A percentile compares a stretch with the other conserved stretches of the same genome.
Conservation (phyloP, 257 asterid species). For the Avicennia marina region DNA sequence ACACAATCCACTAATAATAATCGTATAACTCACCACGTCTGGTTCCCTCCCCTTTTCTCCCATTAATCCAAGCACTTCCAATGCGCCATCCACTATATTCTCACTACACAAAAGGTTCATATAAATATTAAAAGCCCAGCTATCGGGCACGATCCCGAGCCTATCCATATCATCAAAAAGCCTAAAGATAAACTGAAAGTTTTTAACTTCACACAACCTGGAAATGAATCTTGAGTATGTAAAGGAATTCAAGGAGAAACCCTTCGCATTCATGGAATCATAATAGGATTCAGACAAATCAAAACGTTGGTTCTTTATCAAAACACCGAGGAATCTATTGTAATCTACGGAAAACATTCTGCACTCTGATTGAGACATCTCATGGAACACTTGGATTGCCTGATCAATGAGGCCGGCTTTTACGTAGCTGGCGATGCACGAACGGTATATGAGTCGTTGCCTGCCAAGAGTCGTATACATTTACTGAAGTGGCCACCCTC, state of each 20-base stretch:
- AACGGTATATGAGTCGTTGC: constrained; percentile 76
- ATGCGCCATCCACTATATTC: constrained; percentile 63
- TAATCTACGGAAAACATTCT: constrained; percentile 79
- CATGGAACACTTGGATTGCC: constrained; percentile 86
- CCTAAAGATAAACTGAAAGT: constrained; percentile 63
- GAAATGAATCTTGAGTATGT: constrained; percentile 87
- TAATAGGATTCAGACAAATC: constrained; percentile 69
- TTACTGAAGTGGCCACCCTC: constrained; percentile 40
- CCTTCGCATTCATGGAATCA: constrained; percentile 50
- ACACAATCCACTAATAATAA: constrained; percentile 57
- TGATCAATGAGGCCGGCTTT: constrained; percentile 60
- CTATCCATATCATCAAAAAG: constrained; percentile 80
- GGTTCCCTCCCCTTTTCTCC: constrained; percentile 66
- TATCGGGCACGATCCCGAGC: constrained; percentile 65
- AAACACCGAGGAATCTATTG: constrained; percentile 83
- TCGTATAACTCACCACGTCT: constrained; percentile 77
- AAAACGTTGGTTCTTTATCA: constrained; percentile 55
- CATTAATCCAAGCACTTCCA: constrained; percentile 61
- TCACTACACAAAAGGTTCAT: constrained; percentile 71
- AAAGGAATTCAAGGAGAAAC: constrained; percentile 75
- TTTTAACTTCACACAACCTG: constrained; percentile 71
- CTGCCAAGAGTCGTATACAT: constrained; percentile 80
- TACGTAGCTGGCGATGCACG: constrained; percentile 57
- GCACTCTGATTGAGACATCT: constrained; percentile 79
- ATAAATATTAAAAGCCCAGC: constrained; percentile 86